These are phyloP conservation scores for Pyracantha coccinea DNA, from an alignment of 331 rosid species.

Conservation along the genomic window DNA sequence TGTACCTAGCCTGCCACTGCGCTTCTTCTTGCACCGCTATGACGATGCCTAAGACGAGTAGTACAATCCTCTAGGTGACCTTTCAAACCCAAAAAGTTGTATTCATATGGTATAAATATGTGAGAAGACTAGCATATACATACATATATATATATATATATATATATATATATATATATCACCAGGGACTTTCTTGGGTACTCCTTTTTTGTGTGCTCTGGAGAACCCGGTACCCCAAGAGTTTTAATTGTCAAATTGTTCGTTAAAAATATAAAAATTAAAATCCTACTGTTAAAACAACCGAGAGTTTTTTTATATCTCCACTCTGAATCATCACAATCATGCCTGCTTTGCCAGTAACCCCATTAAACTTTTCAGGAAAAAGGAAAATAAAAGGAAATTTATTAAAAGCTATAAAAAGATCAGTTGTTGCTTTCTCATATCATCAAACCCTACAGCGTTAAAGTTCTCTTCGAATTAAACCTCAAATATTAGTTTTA, in stretches of 20 bases:
- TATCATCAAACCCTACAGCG: background rate
- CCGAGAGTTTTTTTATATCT: background rate
- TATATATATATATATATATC: too few relatives aligned
- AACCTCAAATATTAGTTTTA: background rate
- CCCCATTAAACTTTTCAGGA: background rate
- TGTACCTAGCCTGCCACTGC: background rate
- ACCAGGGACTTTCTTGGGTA: too few relatives aligned
- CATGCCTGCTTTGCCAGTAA: constrained; percentile 16
- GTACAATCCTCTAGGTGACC: constrained; percentile 13
- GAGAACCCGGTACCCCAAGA: too few relatives aligned
- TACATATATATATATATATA: too few relatives aligned
- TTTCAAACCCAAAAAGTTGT: constrained; percentile 28
- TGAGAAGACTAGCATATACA: too few relatives aligned
- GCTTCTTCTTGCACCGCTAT: background rate
- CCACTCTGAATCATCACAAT: constrained; percentile 32
- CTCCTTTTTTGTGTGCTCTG: too few relatives aligned
- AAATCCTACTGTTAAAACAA: too few relatives aligned
- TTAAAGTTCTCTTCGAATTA: background rate
- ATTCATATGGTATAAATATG: too few relatives aligned
- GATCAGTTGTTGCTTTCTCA: constrained; percentile 5
- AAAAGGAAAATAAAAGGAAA: background rate
- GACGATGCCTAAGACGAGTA: constrained; percentile 16
- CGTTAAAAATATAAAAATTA: too few relatives aligned
- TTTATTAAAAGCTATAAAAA: background rate
- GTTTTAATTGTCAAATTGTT: too few relatives aligned